Evolutionary conservation across 352 stramenopile genomes (phyloP).

Genomic region (Phytopythium sindhum): DNA sequence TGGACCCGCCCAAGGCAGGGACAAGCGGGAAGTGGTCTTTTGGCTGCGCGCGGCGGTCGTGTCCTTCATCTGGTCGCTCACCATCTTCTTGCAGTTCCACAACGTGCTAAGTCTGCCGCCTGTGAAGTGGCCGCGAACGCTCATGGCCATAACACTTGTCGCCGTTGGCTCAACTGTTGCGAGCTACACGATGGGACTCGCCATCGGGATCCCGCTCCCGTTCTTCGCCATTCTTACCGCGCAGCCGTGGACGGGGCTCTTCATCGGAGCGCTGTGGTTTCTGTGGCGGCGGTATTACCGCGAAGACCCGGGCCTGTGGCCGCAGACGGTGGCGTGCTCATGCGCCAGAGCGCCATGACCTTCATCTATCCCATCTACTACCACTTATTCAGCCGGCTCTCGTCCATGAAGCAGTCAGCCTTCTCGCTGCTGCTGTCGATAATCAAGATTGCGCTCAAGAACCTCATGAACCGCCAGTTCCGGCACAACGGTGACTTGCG

Average conservation of each 20-base stretch:
- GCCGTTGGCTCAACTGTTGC: background rate
- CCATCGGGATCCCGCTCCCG: slow-evolving; percentile 1
- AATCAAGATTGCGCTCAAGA: slow-evolving; percentile 26
- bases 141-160: background rate
- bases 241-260: background rate
- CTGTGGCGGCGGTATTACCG: background rate
- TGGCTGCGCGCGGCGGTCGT: slow-evolving; percentile 6
- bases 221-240: background rate
- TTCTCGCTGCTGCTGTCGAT: slow-evolving; percentile 24
- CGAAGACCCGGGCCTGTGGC: background rate
- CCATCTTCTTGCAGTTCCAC: background rate
- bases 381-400: background rate
- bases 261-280: background rate
- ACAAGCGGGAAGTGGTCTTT: slow-evolving; percentile 5
- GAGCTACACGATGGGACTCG: background rate
- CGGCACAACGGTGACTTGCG: slow-evolving; percentile 15
- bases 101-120: slow-evolving; percentile 8
- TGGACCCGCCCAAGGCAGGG: slow-evolving; percentile 11
- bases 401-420: slow-evolving; percentile 5
- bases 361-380: slow-evolving; percentile 6
- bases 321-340: background rate
- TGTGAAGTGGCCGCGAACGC: background rate
- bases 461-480: slow-evolving; percentile 14
- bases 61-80: slow-evolving; percentile 6
- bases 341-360: background rate